These are phyloP conservation scores for Centaurea solstitialis DNA, from an alignment of 129 eudicot species.

Conservation along the genomic window DNA sequence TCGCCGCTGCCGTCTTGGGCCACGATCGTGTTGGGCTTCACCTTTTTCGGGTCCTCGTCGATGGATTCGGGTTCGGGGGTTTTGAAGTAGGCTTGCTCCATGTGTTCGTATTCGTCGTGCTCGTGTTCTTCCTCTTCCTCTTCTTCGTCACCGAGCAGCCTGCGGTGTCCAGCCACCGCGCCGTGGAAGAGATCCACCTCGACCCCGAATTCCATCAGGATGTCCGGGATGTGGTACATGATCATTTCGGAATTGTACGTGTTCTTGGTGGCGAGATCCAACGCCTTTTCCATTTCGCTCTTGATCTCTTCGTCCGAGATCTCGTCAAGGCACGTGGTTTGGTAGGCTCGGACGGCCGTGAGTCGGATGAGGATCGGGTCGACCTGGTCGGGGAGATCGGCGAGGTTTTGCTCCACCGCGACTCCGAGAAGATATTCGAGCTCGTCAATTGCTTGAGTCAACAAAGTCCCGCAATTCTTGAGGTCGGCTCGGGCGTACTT, in stretches of 20 bases:
- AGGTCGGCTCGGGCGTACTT: constrained; percentile 21
- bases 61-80: constrained; percentile 21
- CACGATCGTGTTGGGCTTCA: constrained; percentile 56
- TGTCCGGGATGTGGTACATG: constrained; percentile 28
- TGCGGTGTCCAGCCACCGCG: constrained; percentile 26
- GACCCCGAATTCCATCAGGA: constrained; percentile 38
- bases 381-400: constrained; percentile 15
- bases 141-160: constrained; percentile 37
- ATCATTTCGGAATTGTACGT: constrained; percentile 58
- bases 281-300: constrained; percentile 23
- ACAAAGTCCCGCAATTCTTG: constrained; percentile 47
- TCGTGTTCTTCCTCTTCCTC: background rate
- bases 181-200: background rate
- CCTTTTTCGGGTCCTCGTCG: background rate
- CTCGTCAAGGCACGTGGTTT: constrained; percentile 44
- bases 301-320: constrained; percentile 32
- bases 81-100: constrained; percentile 24
- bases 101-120: background rate
- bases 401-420: constrained; percentile 29
- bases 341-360: constrained; percentile 43
- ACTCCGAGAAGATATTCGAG: constrained; percentile 29
- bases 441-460: constrained; percentile 32
- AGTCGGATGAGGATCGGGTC: constrained; percentile 47
- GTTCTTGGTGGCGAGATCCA: constrained; percentile 46
- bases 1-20: constrained; percentile 68